These are phyloP conservation scores for Fusarium brachygibbosum DNA, from an alignment of 2,329 filamentous ascomycete species.

Conservation along the genomic window DNA sequence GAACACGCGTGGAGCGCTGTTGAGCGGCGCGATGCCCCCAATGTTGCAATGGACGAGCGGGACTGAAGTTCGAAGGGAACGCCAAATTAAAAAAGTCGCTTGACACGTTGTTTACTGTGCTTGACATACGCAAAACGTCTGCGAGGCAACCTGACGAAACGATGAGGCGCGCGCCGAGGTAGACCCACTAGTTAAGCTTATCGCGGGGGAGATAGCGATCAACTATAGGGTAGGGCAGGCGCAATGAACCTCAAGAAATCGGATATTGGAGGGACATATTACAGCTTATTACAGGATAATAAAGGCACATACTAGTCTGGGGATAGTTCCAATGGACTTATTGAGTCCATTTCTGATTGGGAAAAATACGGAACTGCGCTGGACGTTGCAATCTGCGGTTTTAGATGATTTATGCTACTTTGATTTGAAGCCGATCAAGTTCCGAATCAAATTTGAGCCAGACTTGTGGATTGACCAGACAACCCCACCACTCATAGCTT, in stretches of 20 bases:
- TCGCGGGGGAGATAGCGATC: background rate
- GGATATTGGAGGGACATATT: rapidly evolving
- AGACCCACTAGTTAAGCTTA: constrained; percentile 22
- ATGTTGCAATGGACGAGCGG: background rate
- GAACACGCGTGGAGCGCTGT: background rate
- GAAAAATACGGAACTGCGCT: background rate
- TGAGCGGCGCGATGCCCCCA: constrained; percentile 12
- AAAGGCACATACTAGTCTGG: rapidly evolving
- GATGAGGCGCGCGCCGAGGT: background rate
- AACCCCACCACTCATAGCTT: no score
- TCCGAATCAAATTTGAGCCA: rapidly evolving
- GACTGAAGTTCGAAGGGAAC: background rate
- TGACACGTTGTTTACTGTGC: background rate
- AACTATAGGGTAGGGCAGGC: background rate
- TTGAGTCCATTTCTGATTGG: rapidly evolving
- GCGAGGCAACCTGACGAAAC: background rate
- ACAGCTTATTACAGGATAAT: background rate
- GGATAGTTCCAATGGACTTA: rapidly evolving
- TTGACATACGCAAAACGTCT: background rate
- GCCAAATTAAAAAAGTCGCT: background rate
- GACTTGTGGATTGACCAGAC: no score
- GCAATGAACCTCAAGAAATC: background rate
- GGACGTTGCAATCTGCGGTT: no score
- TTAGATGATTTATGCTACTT: background rate
- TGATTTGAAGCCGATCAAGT: no score